Evolutionary conservation across 148 eudicot species (phyloP).

Genomic region (Vaccinium vitisidaea): DNA sequence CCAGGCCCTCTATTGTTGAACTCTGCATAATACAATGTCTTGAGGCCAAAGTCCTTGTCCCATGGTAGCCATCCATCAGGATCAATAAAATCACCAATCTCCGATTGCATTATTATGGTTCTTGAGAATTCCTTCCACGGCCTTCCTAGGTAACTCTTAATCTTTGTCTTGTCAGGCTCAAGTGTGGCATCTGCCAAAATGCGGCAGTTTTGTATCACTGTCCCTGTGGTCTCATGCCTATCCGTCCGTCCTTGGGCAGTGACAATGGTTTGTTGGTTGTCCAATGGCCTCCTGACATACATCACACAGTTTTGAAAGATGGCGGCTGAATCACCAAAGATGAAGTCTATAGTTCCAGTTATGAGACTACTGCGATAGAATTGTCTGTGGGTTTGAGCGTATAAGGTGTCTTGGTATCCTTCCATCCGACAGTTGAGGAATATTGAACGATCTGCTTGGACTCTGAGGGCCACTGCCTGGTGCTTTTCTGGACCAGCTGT

Average conservation of each 20-base stretch:
- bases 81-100: conserved; percentile 48
- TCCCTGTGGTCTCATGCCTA: conserved; percentile 50
- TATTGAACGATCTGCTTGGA: conserved; percentile 59
- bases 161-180: conserved; percentile 31
- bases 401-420: conserved; percentile 64
- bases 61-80: conserved; percentile 70
- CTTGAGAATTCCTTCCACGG: conserved; percentile 74
- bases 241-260: conserved; percentile 67
- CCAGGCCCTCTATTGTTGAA: conserved; percentile 63
- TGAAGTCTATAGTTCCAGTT: conserved; percentile 64
- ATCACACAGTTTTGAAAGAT: conserved; percentile 64
- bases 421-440: conserved; percentile 76
- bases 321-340: conserved; percentile 70
- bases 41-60: conserved; percentile 49
- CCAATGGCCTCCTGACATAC: conserved; percentile 45
- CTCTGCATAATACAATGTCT: conserved; percentile 63
- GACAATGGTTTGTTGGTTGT: conserved; percentile 54
- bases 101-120: conserved; percentile 66
- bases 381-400: conserved; percentile 67
- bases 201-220: conserved; percentile 57
- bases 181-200: conserved; percentile 44
- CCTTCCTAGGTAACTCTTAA: conserved; percentile 68
- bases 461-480: conserved; percentile 81
- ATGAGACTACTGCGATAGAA: conserved; percentile 61
- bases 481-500: conserved; percentile 78